Evolutionary conservation across 208 protist species (phyloP), one percentile per base, ranked within the genome.

Genomic region (Leishmania major): DNA sequence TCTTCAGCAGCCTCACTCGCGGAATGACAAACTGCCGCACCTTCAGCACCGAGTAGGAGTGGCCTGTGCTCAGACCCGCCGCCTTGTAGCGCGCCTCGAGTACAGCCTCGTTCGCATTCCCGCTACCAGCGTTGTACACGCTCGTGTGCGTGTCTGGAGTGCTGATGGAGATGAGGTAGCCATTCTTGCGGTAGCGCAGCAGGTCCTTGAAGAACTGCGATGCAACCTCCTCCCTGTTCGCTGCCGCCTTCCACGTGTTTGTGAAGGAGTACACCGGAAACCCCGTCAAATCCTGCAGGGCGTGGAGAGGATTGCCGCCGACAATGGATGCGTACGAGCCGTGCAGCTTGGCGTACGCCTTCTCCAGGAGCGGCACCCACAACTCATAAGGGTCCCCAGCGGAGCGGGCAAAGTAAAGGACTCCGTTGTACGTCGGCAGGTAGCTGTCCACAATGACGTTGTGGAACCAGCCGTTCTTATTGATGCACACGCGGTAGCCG

Each of bases 311-410:
- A 70, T 89, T 84, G 67, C 90, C 93, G 45, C 82, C 88, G n/a
- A 79, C 80, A 70, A 96, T 92, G 35, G 81, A 78, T 15, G 89
- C 86, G 77, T 94, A 96, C 11, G 89, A 93, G 57, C 94, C 94
- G 76, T 92, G 77, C 25, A 92, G n/a, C 84, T 97, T 97, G n/a
- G 93, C 93, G 85, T 97, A 96, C 35, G 91, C 94, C 88, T 97
- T 97, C 83, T 97, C 89, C 40, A 96, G 78, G 43, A 97, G 78
- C 15, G 90, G 87, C 40, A 93, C 86, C 94, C 94, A 97, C 75
- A 96, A 72, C 78, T 94, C 88, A 51, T 86, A 82, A 35, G 86
- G 88, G 73, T 93, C 88, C 3, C 80, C 67, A 2, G 69, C 43
- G 75, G 83, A 88, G 35, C 84, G 79, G 31, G 80, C 87, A 84